phyloP scores from a whole-genome alignment of 495 filamentous ascomycete genomes.

The Gamarada debralockiae region DNA sequence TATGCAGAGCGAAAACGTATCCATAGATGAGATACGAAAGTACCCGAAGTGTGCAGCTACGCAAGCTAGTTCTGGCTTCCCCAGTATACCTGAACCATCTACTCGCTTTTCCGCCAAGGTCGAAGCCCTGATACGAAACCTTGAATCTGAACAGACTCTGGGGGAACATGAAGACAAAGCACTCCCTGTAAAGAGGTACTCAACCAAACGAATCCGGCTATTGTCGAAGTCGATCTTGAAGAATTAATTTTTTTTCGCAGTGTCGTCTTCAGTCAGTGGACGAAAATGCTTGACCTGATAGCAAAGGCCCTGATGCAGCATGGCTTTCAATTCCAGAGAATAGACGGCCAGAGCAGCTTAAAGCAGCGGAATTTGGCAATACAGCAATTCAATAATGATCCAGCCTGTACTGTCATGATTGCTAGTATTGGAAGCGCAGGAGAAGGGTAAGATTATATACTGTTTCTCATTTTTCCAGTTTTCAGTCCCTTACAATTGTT shows the following conservation, averaged over 20 bases:
- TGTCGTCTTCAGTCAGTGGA: constrained; percentile 44
- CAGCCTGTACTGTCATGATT: constrained; percentile 23
- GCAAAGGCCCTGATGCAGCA: not conserved
- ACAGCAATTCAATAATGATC: constrained; percentile 13
- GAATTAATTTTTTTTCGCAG: constrained; percentile 26
- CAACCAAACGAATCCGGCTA: constrained; percentile 17
- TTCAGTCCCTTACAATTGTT: too few species aligned
- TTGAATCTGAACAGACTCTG: constrained; percentile 19
- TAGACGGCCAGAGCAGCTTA: constrained; percentile 17
- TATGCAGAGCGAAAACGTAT: not conserved
- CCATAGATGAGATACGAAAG: not conserved
- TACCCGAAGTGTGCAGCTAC: not conserved
- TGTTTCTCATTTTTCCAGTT: too few species aligned
- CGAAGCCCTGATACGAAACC: constrained; percentile 19
- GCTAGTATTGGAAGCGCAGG: constrained; percentile 27
- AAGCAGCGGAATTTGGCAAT: constrained; percentile 8
- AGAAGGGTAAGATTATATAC: constrained; percentile 26
- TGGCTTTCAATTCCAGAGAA: constrained; percentile 13
- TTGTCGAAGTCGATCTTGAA: not conserved
- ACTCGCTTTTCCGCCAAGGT: constrained; percentile 23
- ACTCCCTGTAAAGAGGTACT: constrained; percentile 11
- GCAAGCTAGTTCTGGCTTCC: not conserved
- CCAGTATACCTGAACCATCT: not conserved
- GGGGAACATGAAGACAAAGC: constrained; percentile 5
- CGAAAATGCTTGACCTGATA: constrained; percentile 36